Percentiles rank a stretch among this genome's conserved stretches.
Evolutionary conservation across 805 yeast species (phyloP).

Genomic region (Yarrowia alimentaria): DNA sequence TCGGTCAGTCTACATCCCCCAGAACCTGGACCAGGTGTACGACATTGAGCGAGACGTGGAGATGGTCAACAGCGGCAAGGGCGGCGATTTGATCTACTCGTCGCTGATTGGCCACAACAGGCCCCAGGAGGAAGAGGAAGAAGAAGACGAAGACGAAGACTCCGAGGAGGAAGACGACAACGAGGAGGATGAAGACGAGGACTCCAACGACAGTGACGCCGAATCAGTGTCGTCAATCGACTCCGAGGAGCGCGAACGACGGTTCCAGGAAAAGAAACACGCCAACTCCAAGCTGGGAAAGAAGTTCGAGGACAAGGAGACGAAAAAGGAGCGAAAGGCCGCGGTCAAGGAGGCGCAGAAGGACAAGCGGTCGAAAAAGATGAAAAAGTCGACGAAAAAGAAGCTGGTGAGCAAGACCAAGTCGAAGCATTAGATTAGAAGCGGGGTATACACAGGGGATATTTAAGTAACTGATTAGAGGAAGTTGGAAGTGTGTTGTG

Average conservation of each 20-base stretch:
- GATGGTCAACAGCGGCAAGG: constrained; percentile 74
- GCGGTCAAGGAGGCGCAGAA: constrained; percentile 73
- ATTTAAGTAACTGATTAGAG: too few species aligned
- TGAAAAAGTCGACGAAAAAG: constrained; percentile 54
- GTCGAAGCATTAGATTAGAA: constrained; percentile 12
- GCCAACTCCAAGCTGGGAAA: constrained; percentile 56
- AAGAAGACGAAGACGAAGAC: constrained; percentile 39
- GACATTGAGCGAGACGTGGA: constrained; percentile 69
- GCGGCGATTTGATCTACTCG: constrained; percentile 62
- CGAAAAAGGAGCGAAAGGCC: constrained; percentile 69
- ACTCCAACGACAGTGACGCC: constrained; percentile 33
- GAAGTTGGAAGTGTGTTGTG: too few species aligned
- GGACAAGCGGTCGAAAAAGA: constrained; percentile 76
- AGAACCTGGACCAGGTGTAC: constrained; percentile 51
- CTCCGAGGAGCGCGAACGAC: constrained; percentile 37
- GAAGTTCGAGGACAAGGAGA: constrained; percentile 74
- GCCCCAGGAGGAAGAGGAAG: constrained; percentile 33
- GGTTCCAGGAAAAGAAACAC: constrained; percentile 48
- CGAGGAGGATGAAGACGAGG: constrained; percentile 29
- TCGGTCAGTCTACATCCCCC: constrained; percentile 77
- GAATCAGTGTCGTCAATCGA: constrained; percentile 35
- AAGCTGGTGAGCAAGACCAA: constrained; percentile 13
- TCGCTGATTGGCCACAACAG: constrained; percentile 39
- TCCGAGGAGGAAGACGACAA: constrained; percentile 34
- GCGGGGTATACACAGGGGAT: too few species aligned